These are phyloP conservation scores for Scenedesmus sp. DNA, from an alignment of 163 green algal species.

Conservation along the genomic window DNA sequence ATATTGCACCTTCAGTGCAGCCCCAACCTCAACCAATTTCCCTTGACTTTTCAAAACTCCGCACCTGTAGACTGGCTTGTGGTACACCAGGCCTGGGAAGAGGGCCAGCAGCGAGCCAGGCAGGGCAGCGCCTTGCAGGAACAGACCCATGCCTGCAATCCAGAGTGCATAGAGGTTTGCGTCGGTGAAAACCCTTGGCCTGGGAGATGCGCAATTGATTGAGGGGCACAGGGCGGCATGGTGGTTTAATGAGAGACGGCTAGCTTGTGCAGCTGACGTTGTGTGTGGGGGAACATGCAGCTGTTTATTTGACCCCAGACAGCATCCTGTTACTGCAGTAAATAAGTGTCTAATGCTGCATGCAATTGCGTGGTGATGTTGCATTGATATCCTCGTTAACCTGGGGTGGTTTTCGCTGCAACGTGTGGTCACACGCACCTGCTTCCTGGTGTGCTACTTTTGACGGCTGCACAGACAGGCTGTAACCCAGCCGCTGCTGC, in stretches of 20 bases:
- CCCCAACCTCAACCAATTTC: too few species aligned
- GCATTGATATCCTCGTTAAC: too few species aligned
- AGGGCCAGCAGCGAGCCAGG: conserved; percentile 73
- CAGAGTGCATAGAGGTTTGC: background rate
- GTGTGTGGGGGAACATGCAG: background rate
- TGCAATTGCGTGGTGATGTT: background rate
- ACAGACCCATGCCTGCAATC: conserved; percentile 62
- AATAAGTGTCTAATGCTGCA: too few species aligned
- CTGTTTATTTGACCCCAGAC: background rate
- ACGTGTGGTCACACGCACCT: conserved; percentile 36
- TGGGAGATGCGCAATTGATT: background rate
- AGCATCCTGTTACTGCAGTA: too few species aligned
- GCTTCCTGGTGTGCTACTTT: conserved; percentile 60
- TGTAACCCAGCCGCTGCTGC: conserved; percentile 61
- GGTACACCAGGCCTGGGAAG: conserved; percentile 83
- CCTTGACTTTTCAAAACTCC: background rate
- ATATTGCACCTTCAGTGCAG: too few species aligned
- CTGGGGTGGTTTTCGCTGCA: background rate
- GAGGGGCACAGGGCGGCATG: background rate
- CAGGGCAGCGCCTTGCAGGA: conserved; percentile 11
- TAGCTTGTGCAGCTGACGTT: background rate
- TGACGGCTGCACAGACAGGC: conserved; percentile 60
- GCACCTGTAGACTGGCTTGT: conserved; percentile 31
- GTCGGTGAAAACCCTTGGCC: background rate
- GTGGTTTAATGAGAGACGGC: too few species aligned